A percentile compares a stretch with the other conserved stretches of the same genome.
Evolutionary conservation across 805 yeast genomes (phyloP).

Genomic region (Wickerhamiella shivajii): DNA sequence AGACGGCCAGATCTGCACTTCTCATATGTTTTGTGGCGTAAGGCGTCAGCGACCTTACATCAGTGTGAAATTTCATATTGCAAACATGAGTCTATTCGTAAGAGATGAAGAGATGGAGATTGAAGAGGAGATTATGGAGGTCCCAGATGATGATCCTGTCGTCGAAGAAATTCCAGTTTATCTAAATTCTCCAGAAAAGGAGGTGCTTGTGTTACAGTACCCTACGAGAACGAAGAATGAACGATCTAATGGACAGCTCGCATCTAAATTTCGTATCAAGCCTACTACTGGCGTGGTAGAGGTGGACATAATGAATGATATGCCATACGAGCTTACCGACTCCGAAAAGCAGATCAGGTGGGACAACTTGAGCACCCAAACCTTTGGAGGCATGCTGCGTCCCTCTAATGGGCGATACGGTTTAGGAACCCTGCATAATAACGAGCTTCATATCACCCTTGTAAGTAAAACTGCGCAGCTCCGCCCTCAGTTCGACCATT

Average conservation of each 20-base stretch:
- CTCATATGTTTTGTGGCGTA: too few relatives aligned
- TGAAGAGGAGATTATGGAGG: constrained; percentile 1
- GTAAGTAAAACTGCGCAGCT: constrained; percentile 58
- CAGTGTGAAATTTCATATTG: too few relatives aligned
- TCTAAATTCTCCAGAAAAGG: constrained; percentile 22
- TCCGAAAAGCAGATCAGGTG: constrained; percentile 47
- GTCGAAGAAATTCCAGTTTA: constrained; percentile 46
- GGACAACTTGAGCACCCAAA: constrained; percentile 45
- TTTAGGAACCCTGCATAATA: constrained; percentile 30
- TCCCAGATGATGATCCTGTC: constrained; percentile 39
- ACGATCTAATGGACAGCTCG: constrained; percentile 12
- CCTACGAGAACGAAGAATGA: constrained; percentile 33
- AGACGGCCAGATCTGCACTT: too few relatives aligned
- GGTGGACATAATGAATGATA: constrained; percentile 58
- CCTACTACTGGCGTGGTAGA: constrained; percentile 50
- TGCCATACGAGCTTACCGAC: constrained; percentile 51
- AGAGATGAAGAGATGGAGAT: neutral
- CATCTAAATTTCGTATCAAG: constrained; percentile 40
- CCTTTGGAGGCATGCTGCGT: constrained; percentile 52
- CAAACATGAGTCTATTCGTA: neutral
- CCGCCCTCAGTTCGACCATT: constrained; percentile 67
- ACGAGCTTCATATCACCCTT: constrained; percentile 48
- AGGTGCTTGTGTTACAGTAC: constrained; percentile 39
- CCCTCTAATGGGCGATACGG: constrained; percentile 23
- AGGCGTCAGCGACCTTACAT: too few relatives aligned